phyloP scores from a whole-genome alignment of 2,329 filamentous ascomycete species.

The Diplocarpon rosae region DNA sequence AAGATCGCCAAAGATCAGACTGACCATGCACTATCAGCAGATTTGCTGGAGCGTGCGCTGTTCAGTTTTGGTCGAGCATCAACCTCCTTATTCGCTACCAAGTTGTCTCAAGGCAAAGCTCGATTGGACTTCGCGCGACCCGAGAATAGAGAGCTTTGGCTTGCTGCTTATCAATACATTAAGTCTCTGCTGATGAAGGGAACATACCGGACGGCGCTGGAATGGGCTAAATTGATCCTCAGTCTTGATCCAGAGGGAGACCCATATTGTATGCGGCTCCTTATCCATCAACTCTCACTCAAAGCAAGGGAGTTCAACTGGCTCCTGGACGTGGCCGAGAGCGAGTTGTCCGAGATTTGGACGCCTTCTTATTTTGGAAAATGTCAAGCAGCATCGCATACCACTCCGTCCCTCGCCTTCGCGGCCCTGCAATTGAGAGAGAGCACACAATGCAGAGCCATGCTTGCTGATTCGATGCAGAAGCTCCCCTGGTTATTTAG shows the following conservation, averaged over 20 bases:
- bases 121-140: slow-evolving; percentile 69
- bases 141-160: slow-evolving; percentile 88
- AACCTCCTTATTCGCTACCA: slow-evolving; percentile 68
- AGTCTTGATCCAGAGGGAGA: slow-evolving; percentile 62
- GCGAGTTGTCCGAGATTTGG: slow-evolving; percentile 34
- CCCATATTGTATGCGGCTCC: slow-evolving; percentile 70
- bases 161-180: slow-evolving; percentile 83
- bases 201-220: slow-evolving; percentile 86
- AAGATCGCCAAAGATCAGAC: slow-evolving; percentile 86
- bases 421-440: slow-evolving; percentile 65
- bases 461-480: slow-evolving; percentile 58
- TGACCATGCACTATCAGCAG: slow-evolving; percentile 74
- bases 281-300: slow-evolving; percentile 77
- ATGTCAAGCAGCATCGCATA: slow-evolving; percentile 46
- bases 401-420: slow-evolving; percentile 65
- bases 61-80: slow-evolving; percentile 89
- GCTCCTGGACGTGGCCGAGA: slow-evolving; percentile 57
- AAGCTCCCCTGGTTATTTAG: slow-evolving; percentile 77
- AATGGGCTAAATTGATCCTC: slow-evolving; percentile 83
- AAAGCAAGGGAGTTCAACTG: slow-evolving; percentile 66
- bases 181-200: slow-evolving; percentile 76
- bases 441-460: slow-evolving; percentile 48
- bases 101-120: slow-evolving; percentile 66
- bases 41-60: slow-evolving; percentile 80
- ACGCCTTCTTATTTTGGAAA: neutral